Base-by-base conservation (phyloP, 1,139 yeast species). In the Hanseniaspora uvarum region DNA sequence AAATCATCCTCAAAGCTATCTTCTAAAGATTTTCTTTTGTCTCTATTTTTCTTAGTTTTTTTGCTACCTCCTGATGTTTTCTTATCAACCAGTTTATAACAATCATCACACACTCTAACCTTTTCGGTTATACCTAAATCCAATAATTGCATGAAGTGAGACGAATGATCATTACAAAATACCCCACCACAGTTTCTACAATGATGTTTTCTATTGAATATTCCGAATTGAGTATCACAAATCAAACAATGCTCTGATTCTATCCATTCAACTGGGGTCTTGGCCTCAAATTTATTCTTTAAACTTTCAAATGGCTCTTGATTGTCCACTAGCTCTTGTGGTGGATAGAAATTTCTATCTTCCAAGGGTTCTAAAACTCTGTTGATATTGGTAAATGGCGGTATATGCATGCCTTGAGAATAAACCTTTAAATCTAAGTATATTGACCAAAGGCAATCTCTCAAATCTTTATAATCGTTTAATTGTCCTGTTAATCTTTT, bases 121-220 rank as follows among this genome's bases (percentile, higher is more conserved):
- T 94, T 87, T 55, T 84, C 87, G 61, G 77, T 79, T 50, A 94
- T 87, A 0, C 99, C 99, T 56, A 86, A 73, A 52, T 83, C 83
- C 0, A 94, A 94, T 57, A 94, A 72, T 7, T 92, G 81, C 40
- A 80, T 71, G 54, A 70, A 74, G 60, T 85, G 80, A 10, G 81
- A 72, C 26, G 96, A 87, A 67, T 92, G 95, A 23, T 79, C 77
- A 59, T 86, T 92, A 67, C 95, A 83, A 63, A 77, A 92, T 0
- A 87, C 96, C 1, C 96, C 96, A 26, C 99, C 99, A 69, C 99
- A 92, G 52, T 95, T 85, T 55, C 98, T 76, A 66, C 98, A 92
- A 68, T 92, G 98, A 67, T 92, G 99, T 65, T 92, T 88, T 62
- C 99, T 75, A 65, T 86, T 88, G 59, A 89, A 72, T 68, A 89